Base-by-base conservation (phyloP, 2,329 filamentous ascomycete genomes). In the Penicillium sp. region DNA sequence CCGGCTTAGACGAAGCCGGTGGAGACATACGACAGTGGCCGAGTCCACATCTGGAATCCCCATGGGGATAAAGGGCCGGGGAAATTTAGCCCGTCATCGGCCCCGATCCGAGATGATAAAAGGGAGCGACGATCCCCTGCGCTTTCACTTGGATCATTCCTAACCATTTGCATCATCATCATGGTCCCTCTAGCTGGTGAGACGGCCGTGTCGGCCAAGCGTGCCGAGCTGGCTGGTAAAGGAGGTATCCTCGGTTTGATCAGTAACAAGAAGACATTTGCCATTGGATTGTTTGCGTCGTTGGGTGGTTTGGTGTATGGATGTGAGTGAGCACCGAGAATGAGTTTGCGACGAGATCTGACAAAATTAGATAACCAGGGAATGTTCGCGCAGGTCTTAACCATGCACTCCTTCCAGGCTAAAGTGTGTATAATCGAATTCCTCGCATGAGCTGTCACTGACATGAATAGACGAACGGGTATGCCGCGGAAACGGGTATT, bases 371-470 rank as follows among this genome's bases (percentile, higher is more conserved):
- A 88, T 70, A 88, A 89, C 63, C 84, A 88, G 65, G 87, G 86
- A 58, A 84, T 88, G 70, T 88, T 88, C 70, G 81, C 81, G n/a
- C 86, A 86, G 23, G 81, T 90, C 20, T 59, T 81, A 47, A 75
- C 72, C 20, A 78, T 79, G 75, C 61, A 65, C 4, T 70, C 72
- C 1, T 79, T 78, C 53, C 68, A 70, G 35, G 52, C 65, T 39
- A 68, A 77, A 35, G 77, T 77, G 68, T 69, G 72, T 61, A 20
- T 20, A 20, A 3, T 4, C 2, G 29, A n/a, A 3, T 18, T 41
- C 5, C 28, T 41, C 28, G 38, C 4, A 18, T 33, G 18, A 42
- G 38, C 41, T 35, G 15, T 15, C 42, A 8, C 44, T 46, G 25
- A 42, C 28, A 41, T 20, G 27, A 25, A 3, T 28, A 66, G 61